A percentile compares a stretch with the other conserved stretches of the same genome.
Conservation (phyloP, 1,139 yeast species). For the Saccharomycopsis hybrid region DNA sequence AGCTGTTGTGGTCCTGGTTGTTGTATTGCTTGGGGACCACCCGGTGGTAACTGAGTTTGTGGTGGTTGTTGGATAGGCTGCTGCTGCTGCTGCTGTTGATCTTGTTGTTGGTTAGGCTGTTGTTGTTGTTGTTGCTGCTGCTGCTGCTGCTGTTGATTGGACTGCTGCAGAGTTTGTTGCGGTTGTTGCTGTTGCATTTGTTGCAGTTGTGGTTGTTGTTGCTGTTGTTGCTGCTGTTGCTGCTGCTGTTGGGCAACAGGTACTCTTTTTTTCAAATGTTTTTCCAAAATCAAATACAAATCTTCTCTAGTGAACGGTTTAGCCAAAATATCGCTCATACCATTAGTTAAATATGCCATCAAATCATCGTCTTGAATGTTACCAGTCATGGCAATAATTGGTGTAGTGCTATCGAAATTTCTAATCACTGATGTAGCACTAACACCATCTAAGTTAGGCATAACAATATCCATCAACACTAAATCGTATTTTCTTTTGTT, state of each 20-base stretch:
- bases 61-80: constrained; percentile 4
- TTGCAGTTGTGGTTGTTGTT: constrained; percentile 1
- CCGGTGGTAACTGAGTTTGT: constrained; percentile 1
- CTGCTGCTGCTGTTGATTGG: constrained; percentile 1
- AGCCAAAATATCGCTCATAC: constrained; percentile 87
- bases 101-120: neutral
- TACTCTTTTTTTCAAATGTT: constrained; percentile 40
- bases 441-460: constrained; percentile 94
- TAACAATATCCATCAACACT: constrained; percentile 87
- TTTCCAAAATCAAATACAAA: constrained; percentile 64
- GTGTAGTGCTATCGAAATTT: constrained; percentile 74
- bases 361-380: constrained; percentile 76
- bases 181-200: neutral
- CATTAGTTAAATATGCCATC: constrained; percentile 75
- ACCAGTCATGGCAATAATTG: constrained; percentile 93
- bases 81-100: constrained; percentile 7
- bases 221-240: constrained; percentile 6
- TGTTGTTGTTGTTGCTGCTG: neutral
- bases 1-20: constrained; percentile 7
- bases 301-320: constrained; percentile 90
- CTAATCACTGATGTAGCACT: constrained; percentile 85
- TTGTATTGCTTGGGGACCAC: neutral
- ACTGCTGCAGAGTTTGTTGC: neutral
- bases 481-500: constrained; percentile 74
- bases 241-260: constrained; percentile 16